phyloP scores from a whole-genome alignment of 2,329 filamentous ascomycete species.

The Byssoonygena ceratinophila region DNA sequence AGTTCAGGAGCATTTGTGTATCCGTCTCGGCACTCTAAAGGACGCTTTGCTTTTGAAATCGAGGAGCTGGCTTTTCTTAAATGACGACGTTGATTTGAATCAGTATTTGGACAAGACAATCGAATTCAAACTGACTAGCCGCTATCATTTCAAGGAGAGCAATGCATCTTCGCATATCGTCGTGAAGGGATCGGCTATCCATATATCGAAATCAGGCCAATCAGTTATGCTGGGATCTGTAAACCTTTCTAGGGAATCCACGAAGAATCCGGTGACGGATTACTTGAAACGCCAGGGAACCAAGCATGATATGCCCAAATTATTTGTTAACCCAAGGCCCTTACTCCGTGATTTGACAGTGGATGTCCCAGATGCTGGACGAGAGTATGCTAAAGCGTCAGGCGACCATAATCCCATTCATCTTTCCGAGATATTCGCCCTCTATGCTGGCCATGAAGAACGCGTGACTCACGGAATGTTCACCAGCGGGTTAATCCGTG shows the following conservation, averaged over 20 bases:
- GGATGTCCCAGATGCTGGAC: slow-evolving; percentile 87
- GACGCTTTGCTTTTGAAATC: slow-evolving; percentile 89
- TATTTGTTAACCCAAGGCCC: slow-evolving; percentile 95
- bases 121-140: slow-evolving; percentile 86
- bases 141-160: slow-evolving; percentile 90
- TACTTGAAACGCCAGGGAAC: slow-evolving; percentile 82
- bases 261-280: slow-evolving; percentile 93
- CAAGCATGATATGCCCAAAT: slow-evolving; percentile 86
- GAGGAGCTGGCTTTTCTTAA: slow-evolving; percentile 92
- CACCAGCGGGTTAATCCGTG: slow-evolving; percentile 89
- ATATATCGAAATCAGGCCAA: slow-evolving; percentile 93
- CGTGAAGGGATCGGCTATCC: slow-evolving; percentile 80
- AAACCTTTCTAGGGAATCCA: slow-evolving; percentile 61
- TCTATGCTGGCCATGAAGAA: slow-evolving; percentile 90
- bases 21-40: slow-evolving; percentile 75
- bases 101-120: slow-evolving; percentile 82
- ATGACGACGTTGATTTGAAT: slow-evolving; percentile 60
- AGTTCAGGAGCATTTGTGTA: slow-evolving; percentile 87
- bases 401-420: slow-evolving; percentile 99
- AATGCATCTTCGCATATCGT: slow-evolving; percentile 81
- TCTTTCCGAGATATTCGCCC: slow-evolving; percentile 91
- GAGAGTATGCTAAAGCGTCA: slow-evolving; percentile 96
- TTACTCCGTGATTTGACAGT: slow-evolving; percentile 76
- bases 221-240: slow-evolving; percentile 91
- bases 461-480: slow-evolving; percentile 99